Evolutionary conservation across 2,329 filamentous ascomycete species (phyloP).

Genomic region (Talaromyces atroroseus): DNA sequence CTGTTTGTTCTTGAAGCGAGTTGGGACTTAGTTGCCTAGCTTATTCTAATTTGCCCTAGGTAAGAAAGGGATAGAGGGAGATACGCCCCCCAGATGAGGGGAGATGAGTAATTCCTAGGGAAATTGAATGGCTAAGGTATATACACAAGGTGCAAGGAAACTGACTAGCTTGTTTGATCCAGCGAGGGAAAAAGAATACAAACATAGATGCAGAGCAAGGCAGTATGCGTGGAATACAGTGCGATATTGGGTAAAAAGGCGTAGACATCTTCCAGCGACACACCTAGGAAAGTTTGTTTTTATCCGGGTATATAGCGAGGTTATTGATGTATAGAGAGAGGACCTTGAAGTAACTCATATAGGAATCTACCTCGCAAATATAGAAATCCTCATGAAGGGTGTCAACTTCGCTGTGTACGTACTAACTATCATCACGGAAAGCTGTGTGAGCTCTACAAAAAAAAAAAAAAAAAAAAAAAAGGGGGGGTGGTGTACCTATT

Average conservation of each 20-base stretch:
- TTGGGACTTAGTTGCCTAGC: not conserved
- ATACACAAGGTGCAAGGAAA: not conserved
- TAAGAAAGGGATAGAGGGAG: not conserved
- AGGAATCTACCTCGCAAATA: not conserved
- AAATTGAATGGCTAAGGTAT: not conserved
- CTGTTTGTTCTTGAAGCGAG: no score
- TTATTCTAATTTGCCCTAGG: not conserved
- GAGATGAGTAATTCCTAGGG: no score
- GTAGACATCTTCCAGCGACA: not conserved
- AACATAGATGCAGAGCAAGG: not conserved
- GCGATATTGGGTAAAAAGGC: slow-evolving; percentile 6
- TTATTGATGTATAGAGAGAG: not conserved
- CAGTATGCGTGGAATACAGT: slow-evolving; percentile 5
- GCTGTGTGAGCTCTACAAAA: not conserved
- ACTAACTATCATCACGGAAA: not conserved
- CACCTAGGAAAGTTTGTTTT: no score
- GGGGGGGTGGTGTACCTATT: no score
- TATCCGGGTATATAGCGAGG: not conserved
- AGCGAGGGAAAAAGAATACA: not conserved
- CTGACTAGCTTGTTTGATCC: not conserved
- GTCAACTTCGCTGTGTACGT: not conserved
- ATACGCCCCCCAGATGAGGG: not conserved
- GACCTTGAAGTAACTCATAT: not conserved
- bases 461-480: no score
- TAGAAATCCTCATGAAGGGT: not conserved